Evolutionary conservation across 1,284 basidiomycete species (phyloP).

Genomic region (Cerioporus squamosus): DNA sequence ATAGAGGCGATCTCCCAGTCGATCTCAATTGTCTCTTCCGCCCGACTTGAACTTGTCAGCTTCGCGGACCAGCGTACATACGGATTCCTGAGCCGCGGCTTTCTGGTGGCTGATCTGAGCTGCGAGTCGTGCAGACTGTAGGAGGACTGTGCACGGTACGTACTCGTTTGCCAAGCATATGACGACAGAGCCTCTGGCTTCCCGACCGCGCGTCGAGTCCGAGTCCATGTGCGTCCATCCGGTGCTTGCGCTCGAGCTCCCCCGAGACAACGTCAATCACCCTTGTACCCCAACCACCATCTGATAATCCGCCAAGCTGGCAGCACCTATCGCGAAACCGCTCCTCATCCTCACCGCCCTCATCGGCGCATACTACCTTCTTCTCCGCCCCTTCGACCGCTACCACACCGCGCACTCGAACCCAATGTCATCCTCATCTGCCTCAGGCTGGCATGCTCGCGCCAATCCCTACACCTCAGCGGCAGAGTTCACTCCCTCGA

Average conservation of each 20-base stretch:
- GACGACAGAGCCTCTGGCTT: no score
- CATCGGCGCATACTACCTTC: slow-evolving; percentile 19
- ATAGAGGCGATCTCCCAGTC: no score
- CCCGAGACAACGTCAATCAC: background rate
- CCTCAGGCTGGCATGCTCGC: slow-evolving; percentile 40
- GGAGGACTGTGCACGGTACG: no score
- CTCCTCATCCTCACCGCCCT: slow-evolving; percentile 16
- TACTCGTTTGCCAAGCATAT: no score
- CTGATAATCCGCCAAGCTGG: slow-evolving; percentile 14
- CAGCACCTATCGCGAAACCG: slow-evolving; percentile 7
- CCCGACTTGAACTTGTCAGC: no score
- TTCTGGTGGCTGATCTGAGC: no score
- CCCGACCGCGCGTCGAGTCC: background rate
- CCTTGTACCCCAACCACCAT: background rate
- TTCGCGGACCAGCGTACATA: no score
- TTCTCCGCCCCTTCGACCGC: slow-evolving; percentile 8
- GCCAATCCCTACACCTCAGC: slow-evolving; percentile 38
- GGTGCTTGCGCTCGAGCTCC: background rate
- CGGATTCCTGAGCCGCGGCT: no score
- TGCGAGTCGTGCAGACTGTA: no score
- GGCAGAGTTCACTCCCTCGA: slow-evolving; percentile 38
- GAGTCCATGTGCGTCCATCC: background rate
- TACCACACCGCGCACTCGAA: background rate
- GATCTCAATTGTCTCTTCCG: no score
- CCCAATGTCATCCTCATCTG: slow-evolving; percentile 15